Evolutionary conservation across 805 yeast species (phyloP), one percentile per base, ranked within the genome.

Genomic region (Myxozyma geophila): DNA sequence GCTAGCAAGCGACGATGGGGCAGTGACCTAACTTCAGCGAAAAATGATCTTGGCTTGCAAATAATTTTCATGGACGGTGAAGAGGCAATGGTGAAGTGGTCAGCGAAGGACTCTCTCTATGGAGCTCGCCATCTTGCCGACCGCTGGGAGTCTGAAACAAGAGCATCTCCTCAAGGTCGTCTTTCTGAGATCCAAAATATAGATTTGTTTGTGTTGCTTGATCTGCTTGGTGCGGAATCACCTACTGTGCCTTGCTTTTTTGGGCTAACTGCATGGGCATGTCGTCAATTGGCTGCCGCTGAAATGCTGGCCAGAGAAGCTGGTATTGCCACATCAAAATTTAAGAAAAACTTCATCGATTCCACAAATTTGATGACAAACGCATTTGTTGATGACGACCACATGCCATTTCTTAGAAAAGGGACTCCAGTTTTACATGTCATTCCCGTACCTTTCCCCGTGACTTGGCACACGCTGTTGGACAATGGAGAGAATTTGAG

Each of bases 21-120:
- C 13, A 21, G 40, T 21, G 58, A 53, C 33, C 17, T 49, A 4
- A n/a, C n/a, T 12, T 23, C 49, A 1, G 36, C 67, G 2, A 2
- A 1, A 43, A 21, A n/a, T 35, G 63, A 62, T 6, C 21, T 69
- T 4, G 85, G 85, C 0, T 51, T 84, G 3, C 83, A 81, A 67
- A 71, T 84, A 7, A 74, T 85, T 0, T 85, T 85, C 67, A 83
- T 84, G 58, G 88, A 85, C 66, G 88, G 88, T 3, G 88, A 85
- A 70, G 88, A 85, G 69, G 87, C 88, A 0, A 64, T 83, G n/a
- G 74, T 74, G 1, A 69, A 75, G n/a, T 85, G 88, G 88, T 70
- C 80, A 1, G 77, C 74, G 7, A 70, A 74, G 0, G 88, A 85
- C 64, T 84, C 87, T 0, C 74, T 84, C 0, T 85, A 85, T 69